Evolutionary conservation across 176 grass and related monocot species (phyloP).

Genomic region (Raddia distichophylla): DNA sequence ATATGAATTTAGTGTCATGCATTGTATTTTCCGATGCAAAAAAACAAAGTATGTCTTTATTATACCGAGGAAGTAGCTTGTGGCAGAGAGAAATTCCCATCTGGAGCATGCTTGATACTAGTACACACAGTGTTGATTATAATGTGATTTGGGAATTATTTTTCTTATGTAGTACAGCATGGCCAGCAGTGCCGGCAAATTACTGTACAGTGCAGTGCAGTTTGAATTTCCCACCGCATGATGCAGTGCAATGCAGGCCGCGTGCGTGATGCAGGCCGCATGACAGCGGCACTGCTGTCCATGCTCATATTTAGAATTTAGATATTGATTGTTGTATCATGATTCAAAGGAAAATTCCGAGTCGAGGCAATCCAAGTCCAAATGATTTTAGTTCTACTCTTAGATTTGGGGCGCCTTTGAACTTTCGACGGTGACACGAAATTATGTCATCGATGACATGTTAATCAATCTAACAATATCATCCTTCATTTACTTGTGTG

Average conservation of each 20-base stretch:
- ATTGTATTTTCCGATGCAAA: no score
- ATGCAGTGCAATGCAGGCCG: no score
- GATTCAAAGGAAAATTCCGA: not conserved
- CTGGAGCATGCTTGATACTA: not conserved
- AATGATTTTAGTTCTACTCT: not conserved
- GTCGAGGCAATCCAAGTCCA: not conserved
- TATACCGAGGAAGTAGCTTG: not conserved
- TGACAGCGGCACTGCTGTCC: no score
- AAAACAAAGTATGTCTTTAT: no score
- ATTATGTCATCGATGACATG: constrained; percentile 14
- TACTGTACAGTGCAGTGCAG: no score
- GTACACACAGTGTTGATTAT: not conserved
- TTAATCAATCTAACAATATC: not conserved
- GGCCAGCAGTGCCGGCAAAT: no score
- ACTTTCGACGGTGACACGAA: not conserved
- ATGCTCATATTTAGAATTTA: no score
- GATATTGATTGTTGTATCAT: not conserved
- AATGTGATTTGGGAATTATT: not conserved
- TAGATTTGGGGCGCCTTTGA: not conserved
- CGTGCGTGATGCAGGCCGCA: no score
- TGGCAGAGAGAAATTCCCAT: not conserved
- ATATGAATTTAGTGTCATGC: no score
- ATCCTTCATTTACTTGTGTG: not conserved
- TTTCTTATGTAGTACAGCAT: no score
- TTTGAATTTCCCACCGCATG: no score